Evolutionary conservation across 169 alveolate species (phyloP), one percentile per base, ranked within the genome.

Genomic region (Neospora caninum): DNA sequence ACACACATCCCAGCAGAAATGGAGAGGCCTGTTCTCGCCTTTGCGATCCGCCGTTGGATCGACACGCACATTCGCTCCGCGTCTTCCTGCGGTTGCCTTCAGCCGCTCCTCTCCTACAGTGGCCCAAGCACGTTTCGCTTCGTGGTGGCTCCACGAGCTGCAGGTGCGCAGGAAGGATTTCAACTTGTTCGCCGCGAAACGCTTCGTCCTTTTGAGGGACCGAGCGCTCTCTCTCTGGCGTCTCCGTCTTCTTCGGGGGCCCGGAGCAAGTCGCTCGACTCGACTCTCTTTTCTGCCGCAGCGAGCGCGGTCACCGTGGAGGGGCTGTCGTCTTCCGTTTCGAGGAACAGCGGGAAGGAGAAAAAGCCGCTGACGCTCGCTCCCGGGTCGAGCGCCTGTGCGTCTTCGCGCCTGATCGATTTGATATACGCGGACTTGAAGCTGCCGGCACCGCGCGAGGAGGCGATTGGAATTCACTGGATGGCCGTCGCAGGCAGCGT

Each of bases 71-170:
- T 49, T 49, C 13, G 4, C 20, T 64, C n/a, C 20, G 1, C 43
- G 10, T 73, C 45, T 36, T 2, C 27, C 27, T 73, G 38, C 43
- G 2, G 43, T 73, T 18, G 18, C n/a, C n/a, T 36, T 41, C 42
- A 73, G 84, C 84, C 84, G 41, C 84, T 73, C 4, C 84, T 36
- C 45, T 73, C 42, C 39, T 73, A 73, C 42, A 73, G 49, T 20
- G 84, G 84, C 25, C 84, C 39, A 13, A 73, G 84, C n/a, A 36
- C 84, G 49, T 73, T 6, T 43, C 84, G 84, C 45, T 73, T 73
- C 42, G 84, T 73, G 0, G 20, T 43, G 31, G 16, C 27, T 18
- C 42, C 84, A 27, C 42, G 43, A 27, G 43, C 84, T 73, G 25
- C 9, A 6, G 84, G 43, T 6, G 9, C 29, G 42, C 41, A n/a